phyloP scores from a whole-genome alignment of 257 asterid genomes.

The Verbena officinalis region DNA sequence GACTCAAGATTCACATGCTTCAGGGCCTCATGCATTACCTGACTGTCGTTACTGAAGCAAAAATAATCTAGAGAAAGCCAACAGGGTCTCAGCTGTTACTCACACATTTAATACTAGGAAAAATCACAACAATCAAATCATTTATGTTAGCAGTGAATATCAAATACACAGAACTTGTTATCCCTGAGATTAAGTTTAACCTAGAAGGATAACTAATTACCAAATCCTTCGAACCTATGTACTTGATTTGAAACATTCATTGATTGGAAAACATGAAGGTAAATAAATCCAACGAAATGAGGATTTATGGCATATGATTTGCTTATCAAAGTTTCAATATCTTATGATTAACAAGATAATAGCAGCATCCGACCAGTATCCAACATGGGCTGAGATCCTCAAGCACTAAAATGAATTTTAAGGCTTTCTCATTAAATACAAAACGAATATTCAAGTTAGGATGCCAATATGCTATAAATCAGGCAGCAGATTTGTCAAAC shows the following conservation, averaged over 20 bases:
- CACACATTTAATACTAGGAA: not conserved
- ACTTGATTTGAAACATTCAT: slow-evolving; percentile 3
- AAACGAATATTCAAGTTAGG: too few species aligned
- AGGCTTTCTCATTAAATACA: too few species aligned
- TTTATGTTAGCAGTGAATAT: not conserved
- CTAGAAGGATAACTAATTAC: not conserved
- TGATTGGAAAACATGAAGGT: slow-evolving; percentile 1
- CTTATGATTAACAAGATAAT: not conserved
- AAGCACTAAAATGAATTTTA: not conserved
- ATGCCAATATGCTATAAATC: too few species aligned
- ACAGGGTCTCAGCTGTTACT: not conserved
- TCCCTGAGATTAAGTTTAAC: not conserved
- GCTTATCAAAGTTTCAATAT: not conserved
- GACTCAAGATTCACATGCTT: slow-evolving; percentile 1
- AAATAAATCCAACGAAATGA: not conserved
- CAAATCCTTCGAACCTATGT: not conserved
- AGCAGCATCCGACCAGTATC: slow-evolving; percentile 12
- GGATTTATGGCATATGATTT: not conserved
- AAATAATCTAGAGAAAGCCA: not conserved
- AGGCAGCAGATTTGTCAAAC: too few species aligned
- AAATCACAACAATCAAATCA: not conserved
- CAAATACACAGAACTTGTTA: not conserved
- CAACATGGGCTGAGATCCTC: slow-evolving; percentile 6
- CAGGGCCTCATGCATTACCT: not conserved
- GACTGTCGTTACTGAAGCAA: slow-evolving; percentile 18